Evolutionary conservation across 805 yeast species (phyloP), one percentile per base, ranked within the genome.

Genomic region (Yamadazyma sp.): DNA sequence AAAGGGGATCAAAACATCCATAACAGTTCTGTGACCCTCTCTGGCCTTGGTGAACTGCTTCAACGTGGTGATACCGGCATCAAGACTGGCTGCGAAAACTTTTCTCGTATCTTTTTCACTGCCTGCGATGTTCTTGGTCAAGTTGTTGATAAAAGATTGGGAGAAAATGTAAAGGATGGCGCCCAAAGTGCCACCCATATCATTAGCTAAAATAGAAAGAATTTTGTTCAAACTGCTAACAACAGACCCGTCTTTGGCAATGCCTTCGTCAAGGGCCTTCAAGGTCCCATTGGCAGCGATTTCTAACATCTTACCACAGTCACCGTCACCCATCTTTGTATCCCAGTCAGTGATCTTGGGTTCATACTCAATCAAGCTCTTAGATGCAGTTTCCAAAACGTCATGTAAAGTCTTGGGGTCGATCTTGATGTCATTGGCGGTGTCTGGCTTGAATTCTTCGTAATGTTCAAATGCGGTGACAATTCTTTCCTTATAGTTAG

Each of bases 301-400:
- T 35, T 56, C 55, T 28, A 65, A 53, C 32, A 64, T 63, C 40
- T 61, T 60, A 23, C 71, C 70, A 49, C 71, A 65, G 37, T 65
- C 71, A 10, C 71, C 71, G 42, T 65, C 71, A n/a, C 71, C 70
- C 61, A 63, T 59, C 41, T 59, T 54, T 16, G 71, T 65, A 41
- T 65, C 71, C 66, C 67, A 65, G 16, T 54, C 55, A 12, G 71
- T 65, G 36, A 64, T 48, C 13, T 58, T 60, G 3, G 67, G 66
- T 38, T 64, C 68, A 28, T 44, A 57, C 3, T 46, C 42, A 34
- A 62, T 57, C 6, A 64, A 48, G 13, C 57, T 60, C 13, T 48
- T 35, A 2, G 62, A 56, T 2, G 61, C 67, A 19, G 46, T 48
- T 19, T 42, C 48, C 28, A 55, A 44, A 3, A 46, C 24, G 12